A percentile compares a stretch with the other conserved stretches of the same genome.
Conservation (phyloP, 2,329 filamentous ascomycete genomes). For the Biscogniauxia mediterranea region DNA sequence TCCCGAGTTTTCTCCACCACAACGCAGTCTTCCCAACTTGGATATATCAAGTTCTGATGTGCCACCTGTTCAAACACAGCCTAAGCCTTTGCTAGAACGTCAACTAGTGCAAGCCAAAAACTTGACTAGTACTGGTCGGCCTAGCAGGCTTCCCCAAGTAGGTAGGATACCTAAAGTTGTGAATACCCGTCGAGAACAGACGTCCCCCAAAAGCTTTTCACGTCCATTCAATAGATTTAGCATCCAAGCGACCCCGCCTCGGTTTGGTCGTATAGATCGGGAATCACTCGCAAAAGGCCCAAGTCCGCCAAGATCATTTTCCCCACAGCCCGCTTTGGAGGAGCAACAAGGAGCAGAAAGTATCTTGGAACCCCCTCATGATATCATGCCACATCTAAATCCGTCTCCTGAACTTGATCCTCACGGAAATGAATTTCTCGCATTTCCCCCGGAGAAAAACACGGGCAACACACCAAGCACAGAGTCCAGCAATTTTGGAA, state of each 20-base stretch:
- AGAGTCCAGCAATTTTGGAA: conserved; percentile 67
- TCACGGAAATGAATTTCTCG: conserved; percentile 62
- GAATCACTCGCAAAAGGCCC: conserved; percentile 50
- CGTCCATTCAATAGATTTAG: conserved; percentile 69
- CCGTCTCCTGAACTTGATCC: conserved; percentile 32
- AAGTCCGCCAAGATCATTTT: conserved; percentile 41
- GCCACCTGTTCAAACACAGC: conserved; percentile 4
- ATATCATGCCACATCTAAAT: conserved; percentile 29
- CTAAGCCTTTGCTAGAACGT: neutral
- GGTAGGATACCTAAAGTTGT: conserved; percentile 84
- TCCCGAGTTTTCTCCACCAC: conserved; percentile 7
- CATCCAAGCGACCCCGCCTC: conserved; percentile 37
- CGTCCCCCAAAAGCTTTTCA: conserved; percentile 79
- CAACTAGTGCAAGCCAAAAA: conserved; percentile 2
- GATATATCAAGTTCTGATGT: neutral
- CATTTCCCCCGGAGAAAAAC: conserved; percentile 70
- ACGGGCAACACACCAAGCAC: conserved; percentile 59
- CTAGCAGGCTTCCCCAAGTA: conserved; percentile 73
- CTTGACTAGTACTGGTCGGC: conserved; percentile 32
- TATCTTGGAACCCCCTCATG: conserved; percentile 32
- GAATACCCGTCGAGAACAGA: conserved; percentile 63
- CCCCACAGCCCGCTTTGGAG: conserved; percentile 39
- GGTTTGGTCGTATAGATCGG: conserved; percentile 30
- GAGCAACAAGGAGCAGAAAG: conserved; percentile 35
- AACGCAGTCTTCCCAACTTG: neutral